Percentiles rank a stretch among this genome's conserved stretches.
Evolutionary conservation across 2,329 filamentous ascomycete genomes (phyloP).

Genomic region (Chaetomium sp.): DNA sequence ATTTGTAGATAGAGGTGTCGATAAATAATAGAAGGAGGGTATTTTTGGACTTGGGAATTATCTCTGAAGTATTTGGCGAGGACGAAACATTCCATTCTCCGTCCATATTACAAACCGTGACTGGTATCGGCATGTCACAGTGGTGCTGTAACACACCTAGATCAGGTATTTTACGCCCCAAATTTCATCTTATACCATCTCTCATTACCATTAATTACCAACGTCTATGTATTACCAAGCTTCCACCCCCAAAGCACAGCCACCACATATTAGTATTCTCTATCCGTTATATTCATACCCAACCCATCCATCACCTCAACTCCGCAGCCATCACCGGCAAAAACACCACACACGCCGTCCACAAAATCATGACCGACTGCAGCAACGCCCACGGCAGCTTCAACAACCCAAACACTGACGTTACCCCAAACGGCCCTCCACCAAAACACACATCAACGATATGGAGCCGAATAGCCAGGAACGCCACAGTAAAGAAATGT

Average conservation of each 20-base stretch:
- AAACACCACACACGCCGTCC: constrained; percentile 75
- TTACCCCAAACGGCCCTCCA: no score
- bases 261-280: neutral
- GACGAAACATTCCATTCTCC: no score
- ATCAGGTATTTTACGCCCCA: no score
- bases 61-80: no score
- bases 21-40: no score
- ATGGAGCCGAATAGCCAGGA: constrained; percentile 73
- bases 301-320: constrained; percentile 17
- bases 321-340: constrained; percentile 74
- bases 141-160: no score
- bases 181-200: neutral
- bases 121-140: no score
- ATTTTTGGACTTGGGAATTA: no score
- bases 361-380: constrained; percentile 64
- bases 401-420: constrained; percentile 45
- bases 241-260: neutral
- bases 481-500: constrained; percentile 92
- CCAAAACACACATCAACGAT: constrained; percentile 32
- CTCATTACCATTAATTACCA: constrained; percentile 19
- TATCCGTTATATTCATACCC: neutral
- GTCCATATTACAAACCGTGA: no score
- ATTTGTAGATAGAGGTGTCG: no score
- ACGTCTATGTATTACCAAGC: neutral
- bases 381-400: constrained; percentile 59